A percentile compares a stretch with the other conserved stretches of the same genome.
phyloP scores from a whole-genome alignment of 2,329 filamentous ascomycete species.

The Graphilbum ipis-grandicollis region DNA sequence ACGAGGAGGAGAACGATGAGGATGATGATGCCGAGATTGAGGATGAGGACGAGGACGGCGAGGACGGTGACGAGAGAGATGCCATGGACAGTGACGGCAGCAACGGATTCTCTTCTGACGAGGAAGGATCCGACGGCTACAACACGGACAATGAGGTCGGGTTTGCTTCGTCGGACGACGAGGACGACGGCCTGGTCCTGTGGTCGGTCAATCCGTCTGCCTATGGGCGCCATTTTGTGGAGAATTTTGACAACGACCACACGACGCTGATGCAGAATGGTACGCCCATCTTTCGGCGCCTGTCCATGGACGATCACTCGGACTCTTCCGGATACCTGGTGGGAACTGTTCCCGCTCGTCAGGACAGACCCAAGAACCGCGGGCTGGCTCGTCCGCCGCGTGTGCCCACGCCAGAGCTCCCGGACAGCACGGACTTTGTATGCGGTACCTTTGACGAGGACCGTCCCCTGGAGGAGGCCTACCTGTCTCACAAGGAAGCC shows the following conservation, averaged over 20 bases:
- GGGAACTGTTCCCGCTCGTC: constrained; percentile 18
- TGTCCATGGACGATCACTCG: constrained; percentile 25
- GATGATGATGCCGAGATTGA: constrained; percentile 32
- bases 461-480: constrained; percentile 82
- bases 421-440: constrained; percentile 98
- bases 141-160: constrained; percentile 57
- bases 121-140: constrained; percentile 46
- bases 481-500: constrained; percentile 68
- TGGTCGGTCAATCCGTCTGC: constrained; percentile 30
- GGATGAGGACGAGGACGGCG: constrained; percentile 30
- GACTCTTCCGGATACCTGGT: constrained; percentile 44
- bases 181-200: constrained; percentile 48
- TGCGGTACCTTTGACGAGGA: constrained; percentile 96
- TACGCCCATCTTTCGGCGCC: constrained; percentile 17
- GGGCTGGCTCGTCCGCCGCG: constrained; percentile 36
- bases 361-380: constrained; percentile 16
- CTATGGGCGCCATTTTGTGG: background rate
- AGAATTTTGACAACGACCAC: constrained; percentile 12
- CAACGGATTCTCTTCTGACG: constrained; percentile 43
- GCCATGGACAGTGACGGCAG: constrained; percentile 7
- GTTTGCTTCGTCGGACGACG: constrained; percentile 52
- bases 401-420: constrained; percentile 61
- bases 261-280: constrained; percentile 19
- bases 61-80: constrained; percentile 29
- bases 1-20: constrained; percentile 28